Base-by-base conservation (phyloP, 2,329 filamentous ascomycete genomes). In the Microsporum audouinii region DNA sequence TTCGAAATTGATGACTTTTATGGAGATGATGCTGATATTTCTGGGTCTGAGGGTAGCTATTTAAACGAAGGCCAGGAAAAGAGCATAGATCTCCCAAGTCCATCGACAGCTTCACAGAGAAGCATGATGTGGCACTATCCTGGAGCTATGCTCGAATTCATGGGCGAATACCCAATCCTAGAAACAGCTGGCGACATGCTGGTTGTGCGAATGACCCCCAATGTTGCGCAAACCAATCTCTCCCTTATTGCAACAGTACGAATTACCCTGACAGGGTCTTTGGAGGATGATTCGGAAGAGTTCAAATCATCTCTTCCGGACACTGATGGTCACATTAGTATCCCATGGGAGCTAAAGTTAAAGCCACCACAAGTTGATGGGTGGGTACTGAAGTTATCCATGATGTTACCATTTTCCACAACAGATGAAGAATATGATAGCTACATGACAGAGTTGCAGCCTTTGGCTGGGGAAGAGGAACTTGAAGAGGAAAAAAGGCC, bases 41-140 rank as follows among this genome's bases (percentile, higher is more conserved):
- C n/a, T 6, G 43, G 4, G 31, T 34, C 31, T 12, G 51, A 5
- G 33, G 33, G 31, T 5, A 55, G 12, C 8, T 29, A 1, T 51
- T 5, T 12, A 12, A 12, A 51, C 3, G 45, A 51, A 51, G 45
- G 14, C 23, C 6, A 27, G 29, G 57, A 61, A 7, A 61, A 62
- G 31, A 47, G 38, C 17, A 61, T 65, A 14, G 33, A 60, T 6
- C 63, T 63, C 23, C 63, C 65, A 29, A 68, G 66, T 39, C 67
- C 66, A 39, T 63, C 62, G 1, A 59, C 64, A 14, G 66, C 66
- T 7, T 68, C 66, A 1, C 64, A 65, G 38, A 60, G 61, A n/a
- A 60, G 62, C 23, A 62, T 67, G 33, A 64, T 64, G 17, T 67
- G 66, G 66, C 60, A 60, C 31, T 64, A 64, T 12, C 60, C 63